Conservation (phyloP, 441 rosid species). For the Hura crepitans region DNA sequence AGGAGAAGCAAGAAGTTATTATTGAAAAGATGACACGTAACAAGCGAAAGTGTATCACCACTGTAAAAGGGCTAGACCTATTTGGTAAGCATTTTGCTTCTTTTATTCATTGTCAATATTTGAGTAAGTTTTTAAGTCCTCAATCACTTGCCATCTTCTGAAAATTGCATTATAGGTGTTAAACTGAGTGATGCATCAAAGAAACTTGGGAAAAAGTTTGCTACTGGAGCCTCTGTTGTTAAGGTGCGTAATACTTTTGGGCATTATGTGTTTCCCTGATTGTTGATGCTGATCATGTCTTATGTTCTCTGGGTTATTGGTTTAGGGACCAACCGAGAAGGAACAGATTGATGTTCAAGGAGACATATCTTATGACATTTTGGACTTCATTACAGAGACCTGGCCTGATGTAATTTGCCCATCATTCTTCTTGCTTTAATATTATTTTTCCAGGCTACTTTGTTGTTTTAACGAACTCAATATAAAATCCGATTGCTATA, state of each 20-base stretch:
- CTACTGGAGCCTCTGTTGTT: slow-evolving; percentile 91
- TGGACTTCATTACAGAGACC: slow-evolving; percentile 77
- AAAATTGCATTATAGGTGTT: slow-evolving; percentile 42
- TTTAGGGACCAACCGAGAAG: slow-evolving; percentile 88
- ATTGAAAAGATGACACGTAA: slow-evolving; percentile 86
- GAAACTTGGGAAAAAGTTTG: slow-evolving; percentile 91
- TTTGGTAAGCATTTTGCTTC: slow-evolving; percentile 57
- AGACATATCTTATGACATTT: slow-evolving; percentile 72
- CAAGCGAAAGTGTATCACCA: slow-evolving; percentile 88
- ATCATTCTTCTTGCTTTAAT: background rate
- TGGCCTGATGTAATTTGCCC: slow-evolving; percentile 68
- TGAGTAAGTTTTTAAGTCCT: background rate
- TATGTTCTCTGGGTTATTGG: slow-evolving; percentile 8
- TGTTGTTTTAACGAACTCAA: background rate
- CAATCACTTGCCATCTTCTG: background rate
- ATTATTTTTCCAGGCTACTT: background rate
- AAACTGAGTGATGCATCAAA: slow-evolving; percentile 93
- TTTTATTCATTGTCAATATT: background rate
- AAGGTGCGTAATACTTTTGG: slow-evolving; percentile 43
- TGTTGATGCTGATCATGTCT: background rate
- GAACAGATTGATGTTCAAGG: slow-evolving; percentile 97
- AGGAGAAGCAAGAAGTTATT: slow-evolving; percentile 89
- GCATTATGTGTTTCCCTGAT: background rate
- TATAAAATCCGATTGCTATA: background rate
- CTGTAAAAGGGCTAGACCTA: slow-evolving; percentile 83